These are phyloP conservation scores for Solanum medicagineum DNA, from an alignment of 257 asterid species.

Conservation along the genomic window DNA sequence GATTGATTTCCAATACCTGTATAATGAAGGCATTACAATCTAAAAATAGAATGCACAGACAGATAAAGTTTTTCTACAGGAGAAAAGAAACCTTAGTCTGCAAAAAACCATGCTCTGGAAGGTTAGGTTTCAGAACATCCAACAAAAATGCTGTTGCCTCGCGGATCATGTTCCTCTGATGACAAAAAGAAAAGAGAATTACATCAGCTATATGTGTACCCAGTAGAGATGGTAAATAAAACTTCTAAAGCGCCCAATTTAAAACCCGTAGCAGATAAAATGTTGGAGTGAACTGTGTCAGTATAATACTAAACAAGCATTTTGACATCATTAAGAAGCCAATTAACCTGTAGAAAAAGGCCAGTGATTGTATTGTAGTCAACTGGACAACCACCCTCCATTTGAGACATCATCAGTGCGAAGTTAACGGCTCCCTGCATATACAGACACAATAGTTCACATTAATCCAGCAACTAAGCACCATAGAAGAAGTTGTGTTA, in stretches of 20 bases:
- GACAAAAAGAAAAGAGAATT: neutral
- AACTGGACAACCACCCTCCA: conserved; percentile 99
- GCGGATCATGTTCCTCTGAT: conserved; percentile 94
- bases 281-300: neutral
- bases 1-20: conserved; percentile 94
- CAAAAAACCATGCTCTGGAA: conserved; percentile 88
- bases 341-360: conserved; percentile 87
- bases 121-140: conserved; percentile 97
- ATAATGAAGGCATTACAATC: conserved; percentile 7
- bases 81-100: conserved; percentile 75
- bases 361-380: conserved; percentile 97
- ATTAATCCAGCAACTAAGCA: neutral
- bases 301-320: neutral
- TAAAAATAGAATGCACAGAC: neutral
- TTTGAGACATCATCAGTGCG: conserved; percentile 99
- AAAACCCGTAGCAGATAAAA: neutral
- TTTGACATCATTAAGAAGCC: neutral
- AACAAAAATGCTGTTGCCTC: conserved; percentile 97
- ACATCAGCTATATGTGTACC: neutral
- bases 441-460: conserved; percentile 5
- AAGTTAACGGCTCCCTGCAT: conserved; percentile 97
- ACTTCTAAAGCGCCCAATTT: neutral
- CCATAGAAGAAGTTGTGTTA: neutral
- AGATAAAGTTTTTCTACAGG: neutral
- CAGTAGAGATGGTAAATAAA: neutral